A percentile compares a stretch with the other conserved stretches of the same genome.
These are phyloP conservation scores for Ogataea pini DNA, from an alignment of 805 yeast species.

Conservation along the genomic window DNA sequence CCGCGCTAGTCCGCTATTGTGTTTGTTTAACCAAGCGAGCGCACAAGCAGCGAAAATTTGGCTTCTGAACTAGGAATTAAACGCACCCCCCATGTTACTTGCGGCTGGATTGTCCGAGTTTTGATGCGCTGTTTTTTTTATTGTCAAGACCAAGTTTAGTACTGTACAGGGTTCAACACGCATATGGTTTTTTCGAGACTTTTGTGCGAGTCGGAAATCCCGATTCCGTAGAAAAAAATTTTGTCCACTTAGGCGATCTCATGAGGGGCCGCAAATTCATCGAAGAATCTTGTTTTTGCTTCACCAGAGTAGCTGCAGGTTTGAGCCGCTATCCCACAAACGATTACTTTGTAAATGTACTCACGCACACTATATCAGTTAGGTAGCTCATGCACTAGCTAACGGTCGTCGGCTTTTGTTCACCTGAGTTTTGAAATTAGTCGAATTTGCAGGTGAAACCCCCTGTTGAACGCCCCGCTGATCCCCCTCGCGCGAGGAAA, in stretches of 20 bases:
- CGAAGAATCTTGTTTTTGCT: not conserved
- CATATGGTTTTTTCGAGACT: not conserved
- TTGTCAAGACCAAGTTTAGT: not conserved
- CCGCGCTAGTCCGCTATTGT: not conserved
- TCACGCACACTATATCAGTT: too few relatives aligned
- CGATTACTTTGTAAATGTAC: too few relatives aligned
- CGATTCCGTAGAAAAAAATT: not conserved
- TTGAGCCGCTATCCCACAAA: too few relatives aligned
- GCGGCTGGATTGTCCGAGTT: slow-evolving; percentile 4
- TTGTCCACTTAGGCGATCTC: not conserved
- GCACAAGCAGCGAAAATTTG: not conserved
- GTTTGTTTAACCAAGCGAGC: not conserved
- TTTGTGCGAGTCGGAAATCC: slow-evolving; percentile 5
- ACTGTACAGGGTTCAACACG: slow-evolving; percentile 6
- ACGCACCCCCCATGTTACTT: not conserved
- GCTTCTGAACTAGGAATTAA: not conserved
- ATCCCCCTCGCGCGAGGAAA: slow-evolving; percentile 3
- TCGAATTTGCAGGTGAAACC: slow-evolving; percentile 4
- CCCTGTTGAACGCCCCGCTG: slow-evolving; percentile 2
- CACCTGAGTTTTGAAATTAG: not conserved
- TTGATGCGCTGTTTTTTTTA: not conserved
- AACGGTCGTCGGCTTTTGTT: not conserved
- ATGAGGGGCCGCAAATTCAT: not conserved
- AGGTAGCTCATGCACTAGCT: not conserved
- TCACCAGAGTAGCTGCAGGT: not conserved